Evolutionary conservation across 1,139 yeast species (phyloP).

Genomic region (Yamadazyma conglobata): DNA sequence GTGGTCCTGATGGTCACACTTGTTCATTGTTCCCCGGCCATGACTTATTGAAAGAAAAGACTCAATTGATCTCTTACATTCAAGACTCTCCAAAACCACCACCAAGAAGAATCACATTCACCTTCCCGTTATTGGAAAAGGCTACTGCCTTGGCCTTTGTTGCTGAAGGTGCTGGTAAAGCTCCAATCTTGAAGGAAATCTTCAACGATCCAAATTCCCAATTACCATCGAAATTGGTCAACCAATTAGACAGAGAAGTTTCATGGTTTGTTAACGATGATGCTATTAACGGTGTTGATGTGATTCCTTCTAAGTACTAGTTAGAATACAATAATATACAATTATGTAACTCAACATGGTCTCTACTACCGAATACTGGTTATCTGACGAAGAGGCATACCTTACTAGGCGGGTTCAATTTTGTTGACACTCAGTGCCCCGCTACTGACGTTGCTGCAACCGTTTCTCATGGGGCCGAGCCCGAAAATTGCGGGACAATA

Average conservation of each 20-base stretch:
- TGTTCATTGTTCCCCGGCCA: conserved; percentile 71
- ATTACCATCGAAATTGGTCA: conserved; percentile 77
- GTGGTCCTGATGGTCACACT: conserved; percentile 82
- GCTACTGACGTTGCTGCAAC: no score
- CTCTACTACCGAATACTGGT: no score
- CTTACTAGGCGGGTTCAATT: no score
- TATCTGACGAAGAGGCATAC: no score
- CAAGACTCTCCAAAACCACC: conserved; percentile 76
- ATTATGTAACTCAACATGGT: no score
- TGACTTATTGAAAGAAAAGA: conserved; percentile 40
- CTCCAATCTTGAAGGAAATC: conserved; percentile 65
- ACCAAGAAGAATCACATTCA: conserved; percentile 69
- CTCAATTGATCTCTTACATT: conserved; percentile 39
- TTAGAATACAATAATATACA: no score
- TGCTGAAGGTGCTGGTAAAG: conserved; percentile 86
- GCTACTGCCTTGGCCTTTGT: conserved; percentile 70
- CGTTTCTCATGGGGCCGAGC: no score
- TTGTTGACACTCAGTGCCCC: no score
- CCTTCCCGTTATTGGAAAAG: conserved; percentile 57
- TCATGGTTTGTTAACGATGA: conserved; percentile 79
- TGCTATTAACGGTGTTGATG: conserved; percentile 65
- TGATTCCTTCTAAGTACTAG: conserved; percentile 45
- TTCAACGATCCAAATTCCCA: conserved; percentile 49
- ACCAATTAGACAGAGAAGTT: conserved; percentile 47
- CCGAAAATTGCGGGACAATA: no score